phyloP scores from a whole-genome alignment of 306 rosid genomes.

The Mucuna pruriens region DNA sequence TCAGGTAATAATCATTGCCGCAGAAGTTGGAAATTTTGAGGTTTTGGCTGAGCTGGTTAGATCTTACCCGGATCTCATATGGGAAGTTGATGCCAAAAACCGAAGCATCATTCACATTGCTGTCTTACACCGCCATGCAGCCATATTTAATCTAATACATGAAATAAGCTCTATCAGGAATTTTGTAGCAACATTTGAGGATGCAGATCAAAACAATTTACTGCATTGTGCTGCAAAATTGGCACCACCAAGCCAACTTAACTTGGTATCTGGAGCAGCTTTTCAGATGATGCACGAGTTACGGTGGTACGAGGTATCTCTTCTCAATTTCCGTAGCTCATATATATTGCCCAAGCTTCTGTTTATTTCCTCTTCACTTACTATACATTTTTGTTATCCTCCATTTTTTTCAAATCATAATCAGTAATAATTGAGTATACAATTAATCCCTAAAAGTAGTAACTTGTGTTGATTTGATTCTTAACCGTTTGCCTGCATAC shows the following conservation, averaged over 20 bases:
- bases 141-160: conserved; percentile 31
- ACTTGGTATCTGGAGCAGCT: conserved; percentile 31
- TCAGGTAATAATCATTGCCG: conserved; percentile 20
- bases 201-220: conserved; percentile 17
- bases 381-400: not conserved
- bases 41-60: conserved; percentile 2
- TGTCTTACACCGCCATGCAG: conserved; percentile 33
- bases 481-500: not conserved
- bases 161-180: not conserved
- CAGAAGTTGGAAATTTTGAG: conserved; percentile 20
- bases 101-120: conserved; percentile 31
- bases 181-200: not conserved
- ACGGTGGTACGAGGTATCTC: conserved; percentile 33
- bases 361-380: not conserved
- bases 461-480: not conserved
- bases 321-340: not conserved
- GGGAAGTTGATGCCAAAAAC: not conserved
- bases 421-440: not conserved
- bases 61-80: conserved; percentile 16
- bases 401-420: not conserved
- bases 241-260: conserved; percentile 25
- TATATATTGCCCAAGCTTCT: not conserved
- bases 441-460: not conserved
- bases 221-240: conserved; percentile 40
- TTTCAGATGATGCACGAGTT: conserved; percentile 32